Percentiles rank a stretch among this genome's conserved stretches.
Conservation (phyloP, 108 stramenopile genomes). For the Cyclotella distinguenda region DNA sequence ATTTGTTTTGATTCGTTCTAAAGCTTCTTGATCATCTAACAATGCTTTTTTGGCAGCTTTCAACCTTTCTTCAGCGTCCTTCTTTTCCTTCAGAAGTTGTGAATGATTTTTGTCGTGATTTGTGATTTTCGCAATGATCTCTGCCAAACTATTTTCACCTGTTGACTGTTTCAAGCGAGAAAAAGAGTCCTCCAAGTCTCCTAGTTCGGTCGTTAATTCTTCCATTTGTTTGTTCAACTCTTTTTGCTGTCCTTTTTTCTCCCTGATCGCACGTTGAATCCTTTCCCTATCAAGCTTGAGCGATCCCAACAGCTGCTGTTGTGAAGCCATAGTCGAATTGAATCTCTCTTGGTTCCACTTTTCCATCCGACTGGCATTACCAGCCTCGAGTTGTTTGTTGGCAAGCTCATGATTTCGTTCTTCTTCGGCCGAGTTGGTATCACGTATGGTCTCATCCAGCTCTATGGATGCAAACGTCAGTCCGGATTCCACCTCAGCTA, state of each 20-base stretch:
- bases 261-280: slow-evolving; percentile 21
- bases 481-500: slow-evolving; percentile 50
- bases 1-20: slow-evolving; percentile 45
- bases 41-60: slow-evolving; percentile 45
- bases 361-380: slow-evolving; percentile 45
- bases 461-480: slow-evolving; percentile 33
- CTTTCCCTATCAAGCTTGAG: slow-evolving; percentile 43
- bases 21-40: slow-evolving; percentile 44
- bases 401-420: slow-evolving; percentile 36
- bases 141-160: slow-evolving; percentile 65
- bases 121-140: slow-evolving; percentile 65
- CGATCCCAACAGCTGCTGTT: slow-evolving; percentile 34
- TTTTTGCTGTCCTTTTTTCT: slow-evolving; percentile 42
- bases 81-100: slow-evolving; percentile 51
- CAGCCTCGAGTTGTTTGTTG: slow-evolving; percentile 36
- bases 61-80: slow-evolving; percentile 60
- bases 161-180: slow-evolving; percentile 59
- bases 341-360: slow-evolving; percentile 45
- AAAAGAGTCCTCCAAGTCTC: slow-evolving; percentile 53
- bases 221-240: slow-evolving; percentile 29
- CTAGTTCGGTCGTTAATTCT: slow-evolving; percentile 17
- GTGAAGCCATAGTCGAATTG: slow-evolving; percentile 24
- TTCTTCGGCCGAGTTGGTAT: slow-evolving; percentile 29
- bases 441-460: slow-evolving; percentile 38
- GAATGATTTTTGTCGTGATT: slow-evolving; percentile 51